A percentile compares a stretch with the other conserved stretches of the same genome.
These are phyloP conservation scores for Ascomycota sp. DNA, from an alignment of 2,329 filamentous ascomycete species.

Conservation along the genomic window DNA sequence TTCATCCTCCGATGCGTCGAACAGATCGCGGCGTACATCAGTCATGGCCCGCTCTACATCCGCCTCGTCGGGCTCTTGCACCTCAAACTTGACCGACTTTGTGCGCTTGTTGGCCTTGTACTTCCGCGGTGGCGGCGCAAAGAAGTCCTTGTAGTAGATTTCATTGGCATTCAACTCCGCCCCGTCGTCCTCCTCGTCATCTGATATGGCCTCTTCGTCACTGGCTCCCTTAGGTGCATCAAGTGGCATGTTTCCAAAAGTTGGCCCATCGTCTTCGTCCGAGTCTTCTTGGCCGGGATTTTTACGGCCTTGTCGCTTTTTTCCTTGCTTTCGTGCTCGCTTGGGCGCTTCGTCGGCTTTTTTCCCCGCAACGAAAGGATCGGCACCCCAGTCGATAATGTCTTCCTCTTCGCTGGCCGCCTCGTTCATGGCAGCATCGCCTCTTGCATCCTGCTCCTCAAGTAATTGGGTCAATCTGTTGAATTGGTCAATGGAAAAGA, in stretches of 20 bases:
- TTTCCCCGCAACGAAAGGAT: constrained; percentile 49
- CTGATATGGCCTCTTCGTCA: constrained; percentile 40
- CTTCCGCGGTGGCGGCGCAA: constrained; percentile 66
- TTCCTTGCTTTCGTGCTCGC: too few relatives aligned
- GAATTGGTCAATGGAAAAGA: constrained; percentile 95
- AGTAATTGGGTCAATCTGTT: constrained; percentile 83
- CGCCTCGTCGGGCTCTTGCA: constrained; percentile 30
- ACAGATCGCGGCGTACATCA: constrained; percentile 73
- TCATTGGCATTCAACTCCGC: constrained; percentile 61
- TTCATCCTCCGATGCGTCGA: constrained; percentile 55
- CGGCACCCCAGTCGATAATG: constrained; percentile 68
- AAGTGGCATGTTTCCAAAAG: constrained; percentile 61
- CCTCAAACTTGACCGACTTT: constrained; percentile 17
- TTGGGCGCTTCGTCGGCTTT: too few relatives aligned
- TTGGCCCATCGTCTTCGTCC: constrained; percentile 59
- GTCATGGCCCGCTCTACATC: constrained; percentile 71
- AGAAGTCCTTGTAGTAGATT: constrained; percentile 83
- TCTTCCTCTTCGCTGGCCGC: constrained; percentile 66
- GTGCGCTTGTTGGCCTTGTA: constrained; percentile 28
- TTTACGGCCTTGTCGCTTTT: too few relatives aligned
- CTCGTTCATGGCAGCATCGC: constrained; percentile 53
- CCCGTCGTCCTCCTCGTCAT: constrained; percentile 33
- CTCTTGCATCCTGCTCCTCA: constrained; percentile 64
- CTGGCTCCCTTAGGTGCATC: constrained; percentile 50
- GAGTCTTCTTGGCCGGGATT: constrained; percentile 31